Conservation (phyloP, 306 rosid species). For the Astragalus glycyphyllos region DNA sequence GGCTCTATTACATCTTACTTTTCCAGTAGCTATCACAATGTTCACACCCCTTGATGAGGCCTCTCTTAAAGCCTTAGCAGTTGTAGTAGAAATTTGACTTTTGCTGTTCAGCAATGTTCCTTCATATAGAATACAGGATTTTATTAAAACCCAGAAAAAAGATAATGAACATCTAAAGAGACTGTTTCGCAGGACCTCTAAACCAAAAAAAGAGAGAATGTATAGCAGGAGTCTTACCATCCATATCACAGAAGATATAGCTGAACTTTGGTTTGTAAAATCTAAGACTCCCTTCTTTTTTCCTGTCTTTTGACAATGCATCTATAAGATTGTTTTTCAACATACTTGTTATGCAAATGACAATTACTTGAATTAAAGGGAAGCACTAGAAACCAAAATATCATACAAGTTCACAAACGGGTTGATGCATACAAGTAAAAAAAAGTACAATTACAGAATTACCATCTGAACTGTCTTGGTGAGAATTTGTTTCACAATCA, state of each 20-base stretch:
- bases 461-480: constrained; percentile 46
- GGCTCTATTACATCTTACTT: constrained; percentile 59
- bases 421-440: constrained; percentile 25
- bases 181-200: background rate
- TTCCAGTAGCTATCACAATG: constrained; percentile 96
- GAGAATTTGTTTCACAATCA: constrained; percentile 53
- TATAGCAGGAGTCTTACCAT: constrained; percentile 61
- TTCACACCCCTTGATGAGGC: constrained; percentile 85
- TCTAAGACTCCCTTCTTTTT: constrained; percentile 82
- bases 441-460: constrained; percentile 41
- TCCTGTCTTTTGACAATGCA: constrained; percentile 89
- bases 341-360: constrained; percentile 37
- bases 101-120: constrained; percentile 91
- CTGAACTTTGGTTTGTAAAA: constrained; percentile 86
- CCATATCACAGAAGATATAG: constrained; percentile 96
- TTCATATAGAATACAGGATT: constrained; percentile 45
- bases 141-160: constrained; percentile 41
- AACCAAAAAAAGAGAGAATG: background rate
- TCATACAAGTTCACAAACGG: constrained; percentile 4
- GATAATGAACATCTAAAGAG: constrained; percentile 23
- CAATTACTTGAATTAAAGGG: constrained; percentile 32
- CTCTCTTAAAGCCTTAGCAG: constrained; percentile 77
- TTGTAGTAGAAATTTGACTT: constrained; percentile 72
- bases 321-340: constrained; percentile 59
- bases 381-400: constrained; percentile 26